phyloP scores from a whole-genome alignment of 805 yeast species.

The Candida chauliodis region DNA sequence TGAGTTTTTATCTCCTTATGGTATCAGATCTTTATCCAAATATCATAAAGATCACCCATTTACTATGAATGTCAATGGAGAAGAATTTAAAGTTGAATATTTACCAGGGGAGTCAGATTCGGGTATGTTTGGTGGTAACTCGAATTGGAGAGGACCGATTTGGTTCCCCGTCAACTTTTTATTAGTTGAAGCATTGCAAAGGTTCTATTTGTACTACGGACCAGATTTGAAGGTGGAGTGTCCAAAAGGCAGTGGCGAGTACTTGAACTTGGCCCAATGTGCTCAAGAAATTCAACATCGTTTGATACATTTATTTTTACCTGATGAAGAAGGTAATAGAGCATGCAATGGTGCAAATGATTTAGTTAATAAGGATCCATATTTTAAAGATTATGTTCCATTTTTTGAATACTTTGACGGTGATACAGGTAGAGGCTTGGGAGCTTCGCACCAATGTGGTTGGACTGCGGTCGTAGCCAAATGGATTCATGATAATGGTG shows the following conservation, averaged over 20 bases:
- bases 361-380: conserved; percentile 53
- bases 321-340: conserved; percentile 61
- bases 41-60: conserved; percentile 82
- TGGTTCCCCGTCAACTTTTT: conserved; percentile 94
- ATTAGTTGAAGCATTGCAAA: conserved; percentile 79
- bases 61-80: conserved; percentile 77
- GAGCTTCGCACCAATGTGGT: conserved; percentile 93
- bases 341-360: conserved; percentile 75
- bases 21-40: conserved; percentile 85
- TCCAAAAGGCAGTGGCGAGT: conserved; percentile 79
- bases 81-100: conserved; percentile 65
- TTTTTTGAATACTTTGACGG: conserved; percentile 91
- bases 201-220: conserved; percentile 87
- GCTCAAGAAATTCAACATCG: conserved; percentile 90
- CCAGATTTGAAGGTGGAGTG: conserved; percentile 80
- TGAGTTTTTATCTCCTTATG: conserved; percentile 80
- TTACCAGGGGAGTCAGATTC: conserved; percentile 88
- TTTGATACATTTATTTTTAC: conserved; percentile 69
- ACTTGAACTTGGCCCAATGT: conserved; percentile 76
- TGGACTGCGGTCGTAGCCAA: conserved; percentile 95
- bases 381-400: conserved; percentile 71
- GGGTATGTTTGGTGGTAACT: conserved; percentile 93
- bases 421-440: conserved; percentile 90
- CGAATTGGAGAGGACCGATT: conserved; percentile 96
- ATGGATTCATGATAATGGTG: conserved; percentile 86